Percentiles rank a stretch among this genome's conserved stretches.
Conservation (phyloP, 768 basidiomycete genomes). For the Suillus lakei region DNA sequence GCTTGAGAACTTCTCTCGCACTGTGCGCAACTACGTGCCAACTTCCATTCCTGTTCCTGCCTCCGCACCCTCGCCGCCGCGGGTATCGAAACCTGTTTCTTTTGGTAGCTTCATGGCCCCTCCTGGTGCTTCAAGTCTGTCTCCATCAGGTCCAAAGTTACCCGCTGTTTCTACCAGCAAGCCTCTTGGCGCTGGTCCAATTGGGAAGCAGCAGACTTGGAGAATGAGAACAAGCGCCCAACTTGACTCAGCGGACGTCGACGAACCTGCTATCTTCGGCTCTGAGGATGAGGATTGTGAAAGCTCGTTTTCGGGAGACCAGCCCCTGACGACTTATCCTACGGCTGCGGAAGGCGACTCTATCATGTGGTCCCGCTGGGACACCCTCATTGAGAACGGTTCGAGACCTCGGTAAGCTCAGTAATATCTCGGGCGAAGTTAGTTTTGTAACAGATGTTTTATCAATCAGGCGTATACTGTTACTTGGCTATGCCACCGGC, state of each 20-base stretch:
- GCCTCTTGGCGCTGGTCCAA: neutral
- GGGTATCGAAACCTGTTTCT: constrained; percentile 53
- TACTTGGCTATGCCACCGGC: constrained; percentile 57
- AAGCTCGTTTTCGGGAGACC: constrained; percentile 9
- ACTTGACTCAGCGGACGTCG: constrained; percentile 20
- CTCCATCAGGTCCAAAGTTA: constrained; percentile 12
- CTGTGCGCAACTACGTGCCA: constrained; percentile 59
- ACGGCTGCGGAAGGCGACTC: constrained; percentile 35
- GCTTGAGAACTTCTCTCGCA: constrained; percentile 55
- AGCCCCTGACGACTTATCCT: constrained; percentile 31
- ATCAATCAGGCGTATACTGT: constrained; percentile 45
- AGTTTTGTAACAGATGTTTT: neutral
- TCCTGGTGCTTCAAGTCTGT: constrained; percentile 18
- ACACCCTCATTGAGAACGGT: constrained; percentile 24
- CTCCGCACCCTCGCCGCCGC: constrained; percentile 52
- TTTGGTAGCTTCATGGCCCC: constrained; percentile 49
- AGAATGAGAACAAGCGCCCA: constrained; percentile 10
- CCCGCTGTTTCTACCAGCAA: neutral
- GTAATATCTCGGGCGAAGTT: neutral
- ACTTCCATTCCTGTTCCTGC: constrained; percentile 53
- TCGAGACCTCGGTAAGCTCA: constrained; percentile 24
- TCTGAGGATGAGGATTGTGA: constrained; percentile 30
- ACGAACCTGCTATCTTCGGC: constrained; percentile 13
- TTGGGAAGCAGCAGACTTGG: constrained; percentile 15
- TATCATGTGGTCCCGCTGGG: constrained; percentile 41